Base-by-base conservation (phyloP, 495 filamentous ascomycete genomes). In the Chaetomium cochliodes region DNA sequence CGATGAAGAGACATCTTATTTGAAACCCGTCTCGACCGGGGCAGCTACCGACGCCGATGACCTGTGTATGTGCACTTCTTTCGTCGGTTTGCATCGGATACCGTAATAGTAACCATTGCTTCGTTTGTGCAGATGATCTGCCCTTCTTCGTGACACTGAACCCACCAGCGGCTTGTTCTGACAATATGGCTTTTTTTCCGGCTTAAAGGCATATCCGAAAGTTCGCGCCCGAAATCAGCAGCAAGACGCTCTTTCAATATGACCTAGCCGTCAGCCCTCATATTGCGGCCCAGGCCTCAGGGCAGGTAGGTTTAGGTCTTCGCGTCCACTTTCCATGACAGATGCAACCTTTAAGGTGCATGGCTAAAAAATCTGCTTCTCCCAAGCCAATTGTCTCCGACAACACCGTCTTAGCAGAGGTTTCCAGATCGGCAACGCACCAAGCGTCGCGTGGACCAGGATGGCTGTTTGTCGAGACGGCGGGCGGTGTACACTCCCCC, bases 1-100 rank as follows among this genome's bases (percentile, higher is more conserved):
- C 26, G 72, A 78, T 39, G 80, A 84, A 60, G 74, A 79, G 18
- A 80, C 85, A 0, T 80, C 79, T 20, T 92, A 89, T 72, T 69
- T 93, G 13, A 93, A 93, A 67, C 90, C 90, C 2, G 84, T 93
- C 7, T 92, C 89, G 1, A 92, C 89, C 0, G 90, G 90, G 2
- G 79, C 88, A 20, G 65, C 78, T 54, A 78, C 82, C 56, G 88
- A 91, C 42, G 86, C 88, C 6, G 90, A 92, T 73, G 84, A 88
- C 66, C 72, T 74, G 87, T 90, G 79, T 72, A 71, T 65, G 66
- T 65, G 0, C 2, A 3, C 8, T n/a, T 25, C 20, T 42, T 18
- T 23, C 30, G 22, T 18, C 2, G 0, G 5, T 15, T 11, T 23
- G 12, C 4, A 50, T 47, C n/a, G 16, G 46, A 20, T 5, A 22